A percentile compares a stretch with the other conserved stretches of the same genome.
Conservation (phyloP, 2,329 filamentous ascomycete genomes). For the Ophiostoma sp. region DNA sequence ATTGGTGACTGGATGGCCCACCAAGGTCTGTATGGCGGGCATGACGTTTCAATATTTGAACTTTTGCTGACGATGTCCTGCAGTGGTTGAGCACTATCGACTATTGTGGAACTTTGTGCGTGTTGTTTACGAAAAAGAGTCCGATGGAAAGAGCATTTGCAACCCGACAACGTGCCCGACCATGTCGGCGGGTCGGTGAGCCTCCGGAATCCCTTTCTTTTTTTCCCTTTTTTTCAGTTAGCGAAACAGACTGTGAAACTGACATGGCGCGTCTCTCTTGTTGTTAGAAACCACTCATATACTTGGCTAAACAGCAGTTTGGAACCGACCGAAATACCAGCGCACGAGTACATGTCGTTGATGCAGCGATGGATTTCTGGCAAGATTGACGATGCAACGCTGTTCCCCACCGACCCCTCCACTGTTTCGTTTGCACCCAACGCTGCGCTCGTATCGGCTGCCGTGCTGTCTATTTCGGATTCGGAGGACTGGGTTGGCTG, state of each 20-base stretch:
- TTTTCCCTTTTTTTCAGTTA: neutral
- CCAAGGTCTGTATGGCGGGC: neutral
- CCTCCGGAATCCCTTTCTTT: neutral
- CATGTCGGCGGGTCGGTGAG: constrained; percentile 11
- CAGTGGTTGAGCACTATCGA: neutral
- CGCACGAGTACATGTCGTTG: constrained; percentile 87
- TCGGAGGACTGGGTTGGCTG: constrained; percentile 72
- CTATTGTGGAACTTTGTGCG: neutral
- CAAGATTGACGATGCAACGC: constrained; percentile 84
- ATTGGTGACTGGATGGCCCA: constrained; percentile 8
- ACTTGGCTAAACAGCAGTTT: constrained; percentile 70
- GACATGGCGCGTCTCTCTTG: neutral
- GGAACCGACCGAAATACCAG: constrained; percentile 86
- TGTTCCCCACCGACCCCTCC: constrained; percentile 84
- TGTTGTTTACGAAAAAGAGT: neutral
- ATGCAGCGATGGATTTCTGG: constrained; percentile 97
- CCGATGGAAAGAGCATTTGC: neutral
- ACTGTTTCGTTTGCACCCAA: constrained; percentile 66
- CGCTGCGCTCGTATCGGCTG: constrained; percentile 37
- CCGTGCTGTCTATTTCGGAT: constrained; percentile 34
- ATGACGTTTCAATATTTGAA: neutral
- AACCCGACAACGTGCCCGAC: neutral
- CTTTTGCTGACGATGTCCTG: neutral
- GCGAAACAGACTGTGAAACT: neutral
- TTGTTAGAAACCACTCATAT: constrained; percentile 76